phyloP scores from a whole-genome alignment of 2,329 filamentous ascomycete species.

The Curvularia verruculosa region DNA sequence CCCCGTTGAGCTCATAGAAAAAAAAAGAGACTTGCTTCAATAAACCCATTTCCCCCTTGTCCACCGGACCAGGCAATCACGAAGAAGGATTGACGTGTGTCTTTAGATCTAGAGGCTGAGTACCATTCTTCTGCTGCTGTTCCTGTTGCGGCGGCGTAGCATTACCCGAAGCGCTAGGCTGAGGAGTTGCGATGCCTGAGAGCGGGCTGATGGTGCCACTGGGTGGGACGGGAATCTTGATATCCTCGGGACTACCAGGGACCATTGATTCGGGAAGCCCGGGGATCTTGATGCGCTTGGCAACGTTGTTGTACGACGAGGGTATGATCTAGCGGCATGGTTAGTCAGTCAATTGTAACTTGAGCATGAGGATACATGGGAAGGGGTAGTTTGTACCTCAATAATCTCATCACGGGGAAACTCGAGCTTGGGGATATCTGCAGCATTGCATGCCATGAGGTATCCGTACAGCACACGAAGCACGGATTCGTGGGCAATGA shows the following conservation, averaged over 20 bases:
- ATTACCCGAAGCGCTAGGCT: constrained; percentile 14
- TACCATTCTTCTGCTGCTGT: constrained; percentile 2
- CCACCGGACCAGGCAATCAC: constrained; percentile 13
- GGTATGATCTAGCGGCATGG: constrained; percentile 82
- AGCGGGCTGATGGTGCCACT: constrained; percentile 57
- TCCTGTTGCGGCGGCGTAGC: constrained; percentile 6
- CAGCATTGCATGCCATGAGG: constrained; percentile 96
- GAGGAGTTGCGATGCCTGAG: constrained; percentile 49
- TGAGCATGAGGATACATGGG: not conserved
- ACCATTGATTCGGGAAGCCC: constrained; percentile 69
- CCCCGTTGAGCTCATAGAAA: not conserved
- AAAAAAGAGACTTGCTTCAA: not conserved
- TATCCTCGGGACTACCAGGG: constrained; percentile 78
- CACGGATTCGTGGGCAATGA: constrained; percentile 98
- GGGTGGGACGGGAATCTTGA: constrained; percentile 75
- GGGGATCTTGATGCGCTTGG: constrained; percentile 86
- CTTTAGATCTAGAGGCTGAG: constrained; percentile 13
- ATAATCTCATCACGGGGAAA: constrained; percentile 98
- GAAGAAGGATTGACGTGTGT: constrained; percentile 13
- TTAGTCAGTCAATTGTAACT: not conserved
- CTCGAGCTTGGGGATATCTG: constrained; percentile 88
- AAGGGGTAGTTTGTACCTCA: constrained; percentile 62
- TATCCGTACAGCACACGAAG: constrained; percentile 96
- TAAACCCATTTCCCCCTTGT: constrained; percentile 29
- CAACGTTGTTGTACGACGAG: constrained; percentile 95